phyloP scores from a whole-genome alignment of 495 filamentous ascomycete genomes.

The Penicillium coffeae region DNA sequence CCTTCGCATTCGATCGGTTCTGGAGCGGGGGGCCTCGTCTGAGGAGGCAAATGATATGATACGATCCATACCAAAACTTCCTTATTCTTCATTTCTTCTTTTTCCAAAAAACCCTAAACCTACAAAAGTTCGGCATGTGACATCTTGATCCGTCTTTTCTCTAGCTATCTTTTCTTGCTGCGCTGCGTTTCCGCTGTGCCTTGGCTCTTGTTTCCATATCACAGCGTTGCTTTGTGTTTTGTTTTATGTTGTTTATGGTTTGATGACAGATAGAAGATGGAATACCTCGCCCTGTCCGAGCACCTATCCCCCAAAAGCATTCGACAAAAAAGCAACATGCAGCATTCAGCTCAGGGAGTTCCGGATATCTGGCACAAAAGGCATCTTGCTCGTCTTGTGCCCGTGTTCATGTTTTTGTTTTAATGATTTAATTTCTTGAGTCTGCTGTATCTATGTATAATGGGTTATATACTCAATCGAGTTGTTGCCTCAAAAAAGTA shows the following conservation, averaged over 20 bases:
- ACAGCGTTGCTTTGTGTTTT: constrained; percentile 14
- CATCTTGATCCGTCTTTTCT: background rate
- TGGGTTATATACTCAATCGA: constrained; percentile 22
- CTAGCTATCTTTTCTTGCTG: constrained; percentile 7
- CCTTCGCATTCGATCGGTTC: background rate
- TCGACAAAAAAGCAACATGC: constrained; percentile 14
- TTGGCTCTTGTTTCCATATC: constrained; percentile 6
- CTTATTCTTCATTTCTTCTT: constrained; percentile 11
- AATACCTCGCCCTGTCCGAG: constrained; percentile 20
- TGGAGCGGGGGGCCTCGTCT: background rate
- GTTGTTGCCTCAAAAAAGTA: constrained; percentile 20
- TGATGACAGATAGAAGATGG: constrained; percentile 33
- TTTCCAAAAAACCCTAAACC: constrained; percentile 6
- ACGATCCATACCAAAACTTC: constrained; percentile 17
- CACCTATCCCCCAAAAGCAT: constrained; percentile 19
- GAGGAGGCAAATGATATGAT: constrained; percentile 20
- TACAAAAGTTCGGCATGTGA: constrained; percentile 2
- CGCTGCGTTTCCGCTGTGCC: constrained; percentile 1
- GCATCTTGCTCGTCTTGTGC: constrained; percentile 45
- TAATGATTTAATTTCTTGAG: constrained; percentile 20
- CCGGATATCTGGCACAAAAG: constrained; percentile 77
- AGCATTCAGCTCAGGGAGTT: constrained; percentile 54
- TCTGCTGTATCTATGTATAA: constrained; percentile 19
- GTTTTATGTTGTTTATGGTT: constrained; percentile 6
- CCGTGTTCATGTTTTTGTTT: constrained; percentile 23